These are phyloP conservation scores for Sonneratia caseolaris DNA, from an alignment of 345 rosid genomes.

Conservation along the genomic window DNA sequence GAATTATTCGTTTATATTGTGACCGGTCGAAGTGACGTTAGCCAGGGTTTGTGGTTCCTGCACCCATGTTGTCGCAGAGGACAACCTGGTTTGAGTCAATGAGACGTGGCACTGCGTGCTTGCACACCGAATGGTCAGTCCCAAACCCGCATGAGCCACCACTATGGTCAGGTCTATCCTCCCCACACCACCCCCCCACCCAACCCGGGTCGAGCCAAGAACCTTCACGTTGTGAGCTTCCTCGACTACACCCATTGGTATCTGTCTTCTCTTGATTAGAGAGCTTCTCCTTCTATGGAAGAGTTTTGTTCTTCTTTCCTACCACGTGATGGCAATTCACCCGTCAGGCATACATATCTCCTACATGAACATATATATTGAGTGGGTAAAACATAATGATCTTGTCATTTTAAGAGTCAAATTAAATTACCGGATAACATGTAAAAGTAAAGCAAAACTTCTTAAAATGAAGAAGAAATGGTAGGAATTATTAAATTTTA, in stretches of 20 bases:
- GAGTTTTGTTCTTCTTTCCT: background rate
- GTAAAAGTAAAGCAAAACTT: too few relatives aligned
- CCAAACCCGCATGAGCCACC: constrained; percentile 65
- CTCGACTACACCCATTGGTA: constrained; percentile 23
- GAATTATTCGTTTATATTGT: background rate
- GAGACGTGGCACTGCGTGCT: constrained; percentile 73
- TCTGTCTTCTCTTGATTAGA: background rate
- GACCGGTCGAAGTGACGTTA: constrained; percentile 60
- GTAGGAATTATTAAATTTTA: too few relatives aligned
- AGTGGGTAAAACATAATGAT: too few relatives aligned
- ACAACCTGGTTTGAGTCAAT: constrained; percentile 49
- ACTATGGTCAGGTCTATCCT: constrained; percentile 27
- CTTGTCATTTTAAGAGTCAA: too few relatives aligned
- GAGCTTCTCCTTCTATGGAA: background rate
- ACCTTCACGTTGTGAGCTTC: constrained; percentile 74
- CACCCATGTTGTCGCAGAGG: constrained; percentile 73
- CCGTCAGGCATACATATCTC: too few relatives aligned
- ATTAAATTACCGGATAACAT: too few relatives aligned
- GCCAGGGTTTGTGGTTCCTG: constrained; percentile 78
- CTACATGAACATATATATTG: too few relatives aligned
- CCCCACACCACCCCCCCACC: constrained; percentile 12
- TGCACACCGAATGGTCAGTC: constrained; percentile 86
- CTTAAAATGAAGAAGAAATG: too few relatives aligned
- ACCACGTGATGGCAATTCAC: background rate
- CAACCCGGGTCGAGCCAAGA: constrained; percentile 27